Base-by-base conservation (phyloP, 495 filamentous ascomycete species). In the Bathelium albidoporum region DNA sequence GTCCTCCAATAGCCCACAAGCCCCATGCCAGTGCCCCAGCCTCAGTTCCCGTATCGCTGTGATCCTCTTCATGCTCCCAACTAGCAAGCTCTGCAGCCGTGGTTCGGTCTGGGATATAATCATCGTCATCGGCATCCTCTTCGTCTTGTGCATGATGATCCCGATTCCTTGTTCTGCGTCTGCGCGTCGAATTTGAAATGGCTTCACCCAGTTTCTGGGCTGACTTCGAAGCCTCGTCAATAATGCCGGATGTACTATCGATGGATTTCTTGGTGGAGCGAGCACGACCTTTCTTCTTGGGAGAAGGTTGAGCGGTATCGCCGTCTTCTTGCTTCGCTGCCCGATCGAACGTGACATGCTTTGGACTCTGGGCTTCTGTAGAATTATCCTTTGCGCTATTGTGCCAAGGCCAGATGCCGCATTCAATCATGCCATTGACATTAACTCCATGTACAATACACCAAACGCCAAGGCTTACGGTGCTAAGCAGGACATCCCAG, bases 381-480 rank as follows among this genome's bases (percentile, higher is more conserved):
- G 49, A 29, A 24, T 9, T 20, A 29, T 55, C 29, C 9, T 26
- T 20, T 2, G 12, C 49, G 29, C 7, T 29, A 9, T 26, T 26
- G 49, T 55, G 24, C 49, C 24, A 29, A 26, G 49, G 49, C 49
- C 69, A 60, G 61, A 63, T 20, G 32, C 66, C 65, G 58, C 63
- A 65, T 4, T 68, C 64, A 7, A 71, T 65, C 64, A 84, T 79
- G 59, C 75, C 71, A 32, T 70, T 62, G 0, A 74, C 68, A 65
- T 82, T 76, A 9, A 77, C 70, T 12, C 78, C 75, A 14, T 81
- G 72, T 5, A 79, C 72, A n/a, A 78, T 80, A 10, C 77, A 74
- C 82, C 82, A 85, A 0, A 79, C 55, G 3, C 80, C 77, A 1
- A 85, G 70, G 66, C 80, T 81, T 2, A 83, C 59, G 5, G 73